These are phyloP conservation scores for Sedum album DNA, from an alignment of 164 flowering plant genomes.

Conservation along the genomic window DNA sequence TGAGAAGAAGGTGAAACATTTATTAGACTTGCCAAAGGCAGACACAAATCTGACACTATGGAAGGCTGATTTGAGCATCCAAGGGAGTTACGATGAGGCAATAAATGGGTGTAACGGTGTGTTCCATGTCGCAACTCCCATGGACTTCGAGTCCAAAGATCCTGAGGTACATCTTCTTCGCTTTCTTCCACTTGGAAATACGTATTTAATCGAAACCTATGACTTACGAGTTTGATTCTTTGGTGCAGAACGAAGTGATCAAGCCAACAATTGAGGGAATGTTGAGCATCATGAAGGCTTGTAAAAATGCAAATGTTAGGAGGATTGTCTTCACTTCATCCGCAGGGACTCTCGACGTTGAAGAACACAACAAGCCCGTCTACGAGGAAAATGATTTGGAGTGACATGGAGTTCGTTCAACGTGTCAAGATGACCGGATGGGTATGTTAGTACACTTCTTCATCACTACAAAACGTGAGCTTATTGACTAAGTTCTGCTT, in stretches of 20 bases:
- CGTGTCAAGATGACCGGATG: constrained; percentile 54
- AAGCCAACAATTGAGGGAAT: constrained; percentile 50
- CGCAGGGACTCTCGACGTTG: constrained; percentile 43
- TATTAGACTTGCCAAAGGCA: constrained; percentile 52
- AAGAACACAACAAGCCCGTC: constrained; percentile 26
- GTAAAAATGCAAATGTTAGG: constrained; percentile 32
- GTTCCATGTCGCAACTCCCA: constrained; percentile 77
- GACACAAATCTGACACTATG: constrained; percentile 42
- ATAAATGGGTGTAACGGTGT: constrained; percentile 60
- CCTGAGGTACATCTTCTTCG: constrained; percentile 40
- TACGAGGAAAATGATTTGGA: constrained; percentile 50
- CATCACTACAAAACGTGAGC: neutral
- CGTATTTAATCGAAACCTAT: neutral
- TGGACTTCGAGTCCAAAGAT: constrained; percentile 65
- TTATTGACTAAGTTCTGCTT: neutral
- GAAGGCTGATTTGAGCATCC: constrained; percentile 52
- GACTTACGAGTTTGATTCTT: neutral
- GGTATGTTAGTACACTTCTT: constrained; percentile 16
- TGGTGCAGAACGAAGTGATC: constrained; percentile 52
- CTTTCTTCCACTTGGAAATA: neutral
- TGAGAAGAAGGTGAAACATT: constrained; percentile 52
- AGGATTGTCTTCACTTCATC: constrained; percentile 55
- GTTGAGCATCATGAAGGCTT: constrained; percentile 43
- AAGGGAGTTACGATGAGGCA: constrained; percentile 68
- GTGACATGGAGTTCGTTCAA: constrained; percentile 39